Evolutionary conservation across 1,284 basidiomycete genomes (phyloP), one percentile per base, ranked within the genome.

Genomic region (Kwoniella shivajii): DNA sequence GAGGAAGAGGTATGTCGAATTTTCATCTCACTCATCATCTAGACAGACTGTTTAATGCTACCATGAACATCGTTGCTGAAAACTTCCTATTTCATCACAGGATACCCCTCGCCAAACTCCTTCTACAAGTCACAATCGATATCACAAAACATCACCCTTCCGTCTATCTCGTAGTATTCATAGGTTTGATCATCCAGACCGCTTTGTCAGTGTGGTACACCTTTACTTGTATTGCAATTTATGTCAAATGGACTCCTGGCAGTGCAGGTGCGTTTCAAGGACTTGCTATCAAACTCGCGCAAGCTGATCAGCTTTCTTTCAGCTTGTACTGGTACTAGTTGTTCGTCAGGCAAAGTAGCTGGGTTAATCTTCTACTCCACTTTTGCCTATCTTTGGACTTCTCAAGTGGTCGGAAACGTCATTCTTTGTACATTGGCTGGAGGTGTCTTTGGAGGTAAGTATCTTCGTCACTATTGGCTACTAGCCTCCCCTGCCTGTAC

Each of bases 301-400:
- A 24, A 47, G 45, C 45, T 45, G 39, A 31, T 26, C 3, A 6
- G 16, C 6, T n/a, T 30, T 6, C 2, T 10, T 30, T 10, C 37
- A 57, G 59, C 59, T 6, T 61, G 59, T 43, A 57, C 59, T 24
- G 47, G 36, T 14, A 51, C 48, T 7, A 77, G 77, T 5, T 84
- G 84, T 56, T 84, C 83, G 0, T 80, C 79, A 2, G 77, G 75
- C 4, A 85, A 82, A 44, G 83, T 86, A 24, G 80, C 83, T 0
- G 90, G 90, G 0, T 78, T 92, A 9, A 83, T 92, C 56, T 85
- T 92, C 72, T 92, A 84, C 68, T 83, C 85, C 57, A 85, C 86
- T 0, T 92, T 92, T 76, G 86, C 86, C n/a, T 92, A 85, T 78
- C 81, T 90, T 41, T 92, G 89, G 89, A 87, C 85, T 10, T 88